These are phyloP conservation scores for Pichia sp. DNA, from an alignment of 1,139 yeast species.

Conservation along the genomic window DNA sequence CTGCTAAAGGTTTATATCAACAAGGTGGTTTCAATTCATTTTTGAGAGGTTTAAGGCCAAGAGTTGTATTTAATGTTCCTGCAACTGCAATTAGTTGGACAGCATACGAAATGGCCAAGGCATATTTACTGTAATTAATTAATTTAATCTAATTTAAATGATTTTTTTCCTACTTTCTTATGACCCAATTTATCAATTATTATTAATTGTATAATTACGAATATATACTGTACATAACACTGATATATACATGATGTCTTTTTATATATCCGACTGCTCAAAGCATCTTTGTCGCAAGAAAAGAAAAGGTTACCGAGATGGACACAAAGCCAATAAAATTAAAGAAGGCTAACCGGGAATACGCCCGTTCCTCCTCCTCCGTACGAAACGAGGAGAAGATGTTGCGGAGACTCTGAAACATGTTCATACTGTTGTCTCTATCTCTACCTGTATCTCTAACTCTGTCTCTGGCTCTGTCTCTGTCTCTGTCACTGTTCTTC, in stretches of 20 bases:
- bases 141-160: not conserved
- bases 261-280: not conserved
- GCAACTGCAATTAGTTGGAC: constrained; percentile 98
- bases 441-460: not conserved
- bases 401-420: constrained; percentile 38
- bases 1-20: constrained; percentile 61
- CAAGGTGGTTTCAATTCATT: constrained; percentile 70
- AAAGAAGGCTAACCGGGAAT: constrained; percentile 76
- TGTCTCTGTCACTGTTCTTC: too few relatives aligned
- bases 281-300: constrained; percentile 60
- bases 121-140: constrained; percentile 35
- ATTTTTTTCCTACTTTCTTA: not conserved
- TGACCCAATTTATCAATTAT: not conserved
- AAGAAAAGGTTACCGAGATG: constrained; percentile 72
- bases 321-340: constrained; percentile 75
- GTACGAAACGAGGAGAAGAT: constrained; percentile 79
- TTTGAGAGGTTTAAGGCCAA: constrained; percentile 79
- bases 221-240: not conserved
- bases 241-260: constrained; percentile 10
- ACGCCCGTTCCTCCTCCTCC: constrained; percentile 75
- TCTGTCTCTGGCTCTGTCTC: not conserved
- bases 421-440: constrained; percentile 3
- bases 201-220: not conserved
- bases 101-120: constrained; percentile 95
- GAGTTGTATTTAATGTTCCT: constrained; percentile 91